Base-by-base conservation (phyloP, 2,329 filamentous ascomycete species). In the Ambrosiella beaveri region DNA sequence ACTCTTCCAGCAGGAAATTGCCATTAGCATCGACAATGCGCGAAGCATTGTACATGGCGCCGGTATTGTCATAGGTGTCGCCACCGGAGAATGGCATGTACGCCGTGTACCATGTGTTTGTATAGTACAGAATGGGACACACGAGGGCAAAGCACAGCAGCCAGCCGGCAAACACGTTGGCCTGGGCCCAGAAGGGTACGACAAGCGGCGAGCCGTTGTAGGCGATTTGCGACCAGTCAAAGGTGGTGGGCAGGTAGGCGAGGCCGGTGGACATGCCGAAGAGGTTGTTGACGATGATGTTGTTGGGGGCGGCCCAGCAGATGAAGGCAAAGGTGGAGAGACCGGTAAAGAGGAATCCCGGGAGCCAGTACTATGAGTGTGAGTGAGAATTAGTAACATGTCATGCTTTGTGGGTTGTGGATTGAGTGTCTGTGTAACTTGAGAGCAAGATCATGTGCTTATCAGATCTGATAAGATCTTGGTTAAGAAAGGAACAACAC, bases 41-140 rank as follows among this genome's bases (percentile, higher is more conserved):
- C 2, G 72, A 72, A 2, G 82, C 79, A 61, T 84, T 75, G 69
- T 85, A 85, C 11, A 70, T 62, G 1, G 68, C 65, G 27, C 79
- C 82, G 0, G 73, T 81, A 64, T 85, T 85, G 69, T 85, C 82
- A 72, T 77, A 80, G 61, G 73, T 78, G 51, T 65, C 66, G 36
- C 74, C 77, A 62, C 75, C 73, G 54, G 71, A 76, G 19, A 85
- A 74, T 1, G 81, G 80, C 57, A 85, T 69, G 65, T 82, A 82
- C 59, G 78, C 75, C 19, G 79, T 66, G 62, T 74, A 78, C 76
- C 76, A 79, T 36, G 68, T 70, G 57, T 76, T 76, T 12, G 70
- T 73, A 63, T 78, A 82, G 65, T 81, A 77, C 37, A 82, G 68
- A 45, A 82, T 84, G 35, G 80, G 65, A 61, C 75, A 65, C 58